Conservation (phyloP, 345 rosid species). For the Linum trigynum region DNA sequence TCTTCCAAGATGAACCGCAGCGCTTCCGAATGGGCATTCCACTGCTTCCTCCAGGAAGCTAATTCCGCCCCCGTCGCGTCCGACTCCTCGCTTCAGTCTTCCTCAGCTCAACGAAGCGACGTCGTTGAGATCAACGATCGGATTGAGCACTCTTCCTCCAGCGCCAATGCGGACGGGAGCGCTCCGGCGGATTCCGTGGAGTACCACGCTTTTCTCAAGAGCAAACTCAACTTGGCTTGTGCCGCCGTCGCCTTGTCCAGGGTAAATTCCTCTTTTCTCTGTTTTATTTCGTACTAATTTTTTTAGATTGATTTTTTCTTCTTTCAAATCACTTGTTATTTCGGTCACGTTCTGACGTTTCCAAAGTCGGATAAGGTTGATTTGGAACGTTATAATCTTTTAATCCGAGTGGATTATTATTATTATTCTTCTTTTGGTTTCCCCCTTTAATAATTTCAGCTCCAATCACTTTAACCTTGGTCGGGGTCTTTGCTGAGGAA, state of each 20-base stretch:
- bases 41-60: slow-evolving; percentile 19
- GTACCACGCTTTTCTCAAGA: slow-evolving; percentile 18
- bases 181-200: slow-evolving; percentile 19
- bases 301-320: not conserved
- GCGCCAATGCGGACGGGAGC: not conserved
- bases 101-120: slow-evolving; percentile 11
- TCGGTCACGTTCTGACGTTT: not conserved
- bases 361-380: not conserved
- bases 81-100: not conserved
- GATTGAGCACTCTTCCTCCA: not conserved
- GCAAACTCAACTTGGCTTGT: slow-evolving; percentile 24
- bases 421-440: not conserved
- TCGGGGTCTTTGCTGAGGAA: too few species aligned
- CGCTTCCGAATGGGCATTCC: slow-evolving; percentile 26
- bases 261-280: slow-evolving; percentile 8
- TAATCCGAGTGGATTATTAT: not conserved
- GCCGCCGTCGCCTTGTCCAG: slow-evolving; percentile 25
- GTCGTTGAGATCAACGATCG: slow-evolving; percentile 6
- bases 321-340: not conserved
- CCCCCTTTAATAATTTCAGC: not conserved
- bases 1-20: slow-evolving; percentile 18
- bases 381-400: too few species aligned
- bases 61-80: not conserved
- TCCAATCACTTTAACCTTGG: too few species aligned
- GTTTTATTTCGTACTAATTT: not conserved